These are phyloP conservation scores for Inosperma sp. DNA, from an alignment of 768 basidiomycete species.

Conservation along the genomic window DNA sequence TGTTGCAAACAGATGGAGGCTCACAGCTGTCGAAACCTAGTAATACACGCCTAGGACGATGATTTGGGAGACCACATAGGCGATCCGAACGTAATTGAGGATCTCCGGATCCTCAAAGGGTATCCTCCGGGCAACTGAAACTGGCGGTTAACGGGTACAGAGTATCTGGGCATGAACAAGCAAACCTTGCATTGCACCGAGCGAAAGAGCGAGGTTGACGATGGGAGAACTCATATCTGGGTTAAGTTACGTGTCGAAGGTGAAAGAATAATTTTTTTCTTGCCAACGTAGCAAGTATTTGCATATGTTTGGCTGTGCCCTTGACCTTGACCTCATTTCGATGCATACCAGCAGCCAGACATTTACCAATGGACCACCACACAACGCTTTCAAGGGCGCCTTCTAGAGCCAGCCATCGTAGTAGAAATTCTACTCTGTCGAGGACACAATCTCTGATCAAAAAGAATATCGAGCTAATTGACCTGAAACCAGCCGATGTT, in stretches of 20 bases:
- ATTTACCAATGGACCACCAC: slow-evolving; percentile 4
- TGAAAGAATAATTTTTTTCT: neutral
- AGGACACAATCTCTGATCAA: slow-evolving; percentile 86
- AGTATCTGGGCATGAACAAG: neutral
- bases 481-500: slow-evolving; percentile 89
- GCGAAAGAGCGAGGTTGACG: slow-evolving; percentile 82
- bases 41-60: slow-evolving; percentile 74
- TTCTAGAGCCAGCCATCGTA: slow-evolving; percentile 8
- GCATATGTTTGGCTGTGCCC: neutral
- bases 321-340: neutral
- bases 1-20: no score
- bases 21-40: slow-evolving; percentile 68
- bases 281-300: neutral
- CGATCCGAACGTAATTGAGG: slow-evolving; percentile 77
- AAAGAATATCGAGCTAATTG: slow-evolving; percentile 87
- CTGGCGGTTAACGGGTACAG: neutral
- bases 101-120: slow-evolving; percentile 85
- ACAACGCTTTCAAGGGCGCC: slow-evolving; percentile 7
- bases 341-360: neutral
- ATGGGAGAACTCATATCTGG: slow-evolving; percentile 67
- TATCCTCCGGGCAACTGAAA: slow-evolving; percentile 80
- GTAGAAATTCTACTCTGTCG: slow-evolving; percentile 61
- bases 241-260: slow-evolving; percentile 3
- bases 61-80: slow-evolving; percentile 73
- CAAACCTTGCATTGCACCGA: slow-evolving; percentile 88